These are phyloP conservation scores for Nothopassalora personata DNA, from an alignment of 2,329 filamentous ascomycete genomes.

Conservation along the genomic window DNA sequence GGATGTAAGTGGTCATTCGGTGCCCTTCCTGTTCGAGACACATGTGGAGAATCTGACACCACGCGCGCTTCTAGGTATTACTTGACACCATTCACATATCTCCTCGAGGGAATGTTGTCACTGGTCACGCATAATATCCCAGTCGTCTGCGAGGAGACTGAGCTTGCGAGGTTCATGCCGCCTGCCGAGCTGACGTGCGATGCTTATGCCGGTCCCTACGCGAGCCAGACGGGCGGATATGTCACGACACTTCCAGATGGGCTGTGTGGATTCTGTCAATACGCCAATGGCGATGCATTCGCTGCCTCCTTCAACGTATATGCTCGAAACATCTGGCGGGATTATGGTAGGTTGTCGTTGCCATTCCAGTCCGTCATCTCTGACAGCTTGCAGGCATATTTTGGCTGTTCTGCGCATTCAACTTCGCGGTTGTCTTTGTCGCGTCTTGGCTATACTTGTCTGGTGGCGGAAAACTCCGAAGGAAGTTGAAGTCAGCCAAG, in stretches of 20 bases:
- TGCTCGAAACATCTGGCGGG: conserved; percentile 61
- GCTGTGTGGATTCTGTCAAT: conserved; percentile 49
- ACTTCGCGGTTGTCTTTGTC: conserved; percentile 34
- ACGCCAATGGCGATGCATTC: conserved; percentile 43
- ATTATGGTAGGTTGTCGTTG: conserved; percentile 44
- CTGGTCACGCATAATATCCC: conserved; percentile 63
- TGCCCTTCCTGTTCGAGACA: too few relatives aligned
- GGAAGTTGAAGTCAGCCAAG: too few relatives aligned
- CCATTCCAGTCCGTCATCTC: too few relatives aligned
- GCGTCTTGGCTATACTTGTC: conserved; percentile 49
- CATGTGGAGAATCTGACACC: too few relatives aligned
- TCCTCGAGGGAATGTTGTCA: conserved; percentile 71
- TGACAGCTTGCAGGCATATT: conserved; percentile 43
- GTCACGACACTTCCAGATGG: conserved; percentile 42
- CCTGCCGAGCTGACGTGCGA: conserved; percentile 62
- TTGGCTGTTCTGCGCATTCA: conserved; percentile 60
- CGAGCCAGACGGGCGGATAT: conserved; percentile 33
- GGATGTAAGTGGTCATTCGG: conserved; percentile 47
- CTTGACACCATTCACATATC: conserved; percentile 56
- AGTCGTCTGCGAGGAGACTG: conserved; percentile 55
- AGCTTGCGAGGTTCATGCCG: conserved; percentile 62
- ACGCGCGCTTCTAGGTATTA: neutral
- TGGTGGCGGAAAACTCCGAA: conserved; percentile 28
- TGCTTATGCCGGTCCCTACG: conserved; percentile 59
- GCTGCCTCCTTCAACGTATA: conserved; percentile 37